Percentiles rank a stretch among this genome's conserved stretches.
Evolutionary conservation across 768 basidiomycete species (phyloP).

Genomic region (Calocybe indica): DNA sequence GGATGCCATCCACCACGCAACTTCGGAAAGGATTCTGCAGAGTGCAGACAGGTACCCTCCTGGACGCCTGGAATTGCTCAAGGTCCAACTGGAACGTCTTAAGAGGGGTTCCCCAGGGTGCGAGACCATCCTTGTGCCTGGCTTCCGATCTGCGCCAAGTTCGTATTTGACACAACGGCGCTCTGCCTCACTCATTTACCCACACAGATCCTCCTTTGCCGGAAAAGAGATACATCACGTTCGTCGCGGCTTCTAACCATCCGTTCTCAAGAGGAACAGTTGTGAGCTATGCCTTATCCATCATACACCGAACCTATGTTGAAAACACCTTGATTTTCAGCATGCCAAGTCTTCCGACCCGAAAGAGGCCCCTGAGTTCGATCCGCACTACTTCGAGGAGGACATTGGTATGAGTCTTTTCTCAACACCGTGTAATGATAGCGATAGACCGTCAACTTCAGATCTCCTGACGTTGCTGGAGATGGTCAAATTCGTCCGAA

Average conservation of each 20-base stretch:
- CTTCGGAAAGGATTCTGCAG: slow-evolving; percentile 2
- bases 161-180: not conserved
- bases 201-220: slow-evolving; percentile 24
- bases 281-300: slow-evolving; percentile 18
- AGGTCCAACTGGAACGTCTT: slow-evolving; percentile 17
- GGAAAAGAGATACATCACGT: slow-evolving; percentile 36
- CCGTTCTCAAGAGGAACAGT: slow-evolving; percentile 44
- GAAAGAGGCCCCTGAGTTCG: slow-evolving; percentile 25
- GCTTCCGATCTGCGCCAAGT: slow-evolving; percentile 13
- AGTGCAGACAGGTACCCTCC: slow-evolving; percentile 5
- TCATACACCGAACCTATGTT: not conserved
- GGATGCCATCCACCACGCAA: slow-evolving; percentile 6
- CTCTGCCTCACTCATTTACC: not conserved
- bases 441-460: not conserved
- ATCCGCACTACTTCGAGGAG: slow-evolving; percentile 37
- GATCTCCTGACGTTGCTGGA: slow-evolving; percentile 12
- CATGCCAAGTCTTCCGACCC: slow-evolving; percentile 29
- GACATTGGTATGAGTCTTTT: slow-evolving; percentile 25
- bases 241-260: slow-evolving; percentile 34
- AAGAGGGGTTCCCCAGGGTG: slow-evolving; percentile 18
- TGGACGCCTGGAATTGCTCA: slow-evolving; percentile 9
- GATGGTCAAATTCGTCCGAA: slow-evolving; percentile 12
- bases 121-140: slow-evolving; percentile 26
- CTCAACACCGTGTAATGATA: not conserved
- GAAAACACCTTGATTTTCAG: slow-evolving; percentile 3